phyloP scores from a whole-genome alignment of 371 early-diverging fungal species.

The Conidiobolus incongruus region DNA sequence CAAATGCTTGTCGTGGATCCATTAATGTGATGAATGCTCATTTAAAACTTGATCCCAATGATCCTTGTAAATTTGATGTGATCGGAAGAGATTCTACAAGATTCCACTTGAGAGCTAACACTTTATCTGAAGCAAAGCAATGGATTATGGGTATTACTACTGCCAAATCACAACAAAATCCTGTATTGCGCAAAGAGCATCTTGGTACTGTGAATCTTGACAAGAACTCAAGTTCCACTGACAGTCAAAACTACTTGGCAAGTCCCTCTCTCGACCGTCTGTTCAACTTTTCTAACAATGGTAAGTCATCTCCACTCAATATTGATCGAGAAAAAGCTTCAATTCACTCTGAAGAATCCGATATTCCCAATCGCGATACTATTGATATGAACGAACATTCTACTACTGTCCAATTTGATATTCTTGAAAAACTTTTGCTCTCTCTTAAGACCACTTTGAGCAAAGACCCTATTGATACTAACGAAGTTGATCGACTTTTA shows the following conservation, averaged over 20 bases:
- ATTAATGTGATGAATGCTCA: slow-evolving; percentile 41
- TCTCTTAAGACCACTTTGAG: background rate
- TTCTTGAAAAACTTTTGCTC: background rate
- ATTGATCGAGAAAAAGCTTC: too few relatives aligned
- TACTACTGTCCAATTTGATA: slow-evolving; percentile 3
- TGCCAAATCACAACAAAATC: slow-evolving; percentile 17
- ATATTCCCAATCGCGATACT: too few relatives aligned
- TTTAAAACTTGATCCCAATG: slow-evolving; percentile 27
- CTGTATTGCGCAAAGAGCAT: too few relatives aligned
- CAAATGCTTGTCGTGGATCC: slow-evolving; percentile 45
- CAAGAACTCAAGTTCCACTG: too few relatives aligned
- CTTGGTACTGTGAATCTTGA: too few relatives aligned
- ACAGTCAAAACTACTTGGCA: too few relatives aligned
- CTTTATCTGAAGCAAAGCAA: slow-evolving; percentile 40
- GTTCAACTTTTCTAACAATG: too few relatives aligned
- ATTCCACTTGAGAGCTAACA: slow-evolving; percentile 36
- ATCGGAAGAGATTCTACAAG: slow-evolving; percentile 42
- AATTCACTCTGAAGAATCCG: too few relatives aligned
- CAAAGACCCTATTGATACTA: background rate
- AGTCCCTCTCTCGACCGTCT: too few relatives aligned
- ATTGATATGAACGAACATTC: background rate
- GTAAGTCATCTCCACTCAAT: too few relatives aligned
- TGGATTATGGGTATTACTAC: slow-evolving; percentile 54
- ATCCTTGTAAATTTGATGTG: slow-evolving; percentile 47
- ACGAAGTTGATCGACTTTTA: background rate